Percentiles rank a stretch among this genome's conserved stretches.
These are phyloP conservation scores for Oenanthe javanica DNA, from an alignment of 140 eudicot genomes.

Conservation along the genomic window DNA sequence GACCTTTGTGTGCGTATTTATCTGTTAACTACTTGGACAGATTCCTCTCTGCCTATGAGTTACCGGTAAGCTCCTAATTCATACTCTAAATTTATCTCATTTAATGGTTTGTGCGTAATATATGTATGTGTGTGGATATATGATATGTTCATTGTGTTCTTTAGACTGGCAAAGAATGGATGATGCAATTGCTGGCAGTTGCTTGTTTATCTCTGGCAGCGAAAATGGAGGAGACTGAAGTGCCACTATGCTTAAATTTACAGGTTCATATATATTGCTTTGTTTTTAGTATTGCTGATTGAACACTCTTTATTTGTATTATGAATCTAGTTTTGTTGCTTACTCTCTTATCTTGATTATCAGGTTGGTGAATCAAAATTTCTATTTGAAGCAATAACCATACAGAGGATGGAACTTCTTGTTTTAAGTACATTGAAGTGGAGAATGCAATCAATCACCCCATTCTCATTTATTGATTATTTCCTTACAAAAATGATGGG, in stretches of 20 bases:
- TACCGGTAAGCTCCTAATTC: constrained; percentile 43
- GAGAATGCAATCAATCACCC: constrained; percentile 86
- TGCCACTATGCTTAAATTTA: constrained; percentile 49
- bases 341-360: constrained; percentile 1
- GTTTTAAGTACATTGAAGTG: constrained; percentile 73
- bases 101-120: no score
- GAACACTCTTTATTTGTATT: background rate
- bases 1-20: constrained; percentile 57
- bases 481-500: constrained; percentile 39
- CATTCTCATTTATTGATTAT: constrained; percentile 68
- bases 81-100: background rate
- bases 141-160: background rate
- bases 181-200: constrained; percentile 67
- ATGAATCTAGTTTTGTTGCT: background rate
- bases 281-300: background rate
- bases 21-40: constrained; percentile 65
- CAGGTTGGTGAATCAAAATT: constrained; percentile 49
- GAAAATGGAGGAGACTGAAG: constrained; percentile 65
- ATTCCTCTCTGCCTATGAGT: constrained; percentile 60
- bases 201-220: constrained; percentile 64
- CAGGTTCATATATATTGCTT: constrained; percentile 31
- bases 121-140: background rate
- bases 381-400: constrained; percentile 66
- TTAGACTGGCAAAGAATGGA: constrained; percentile 58
- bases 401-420: constrained; percentile 79